Evolutionary conservation across 352 stramenopile species (phyloP), one percentile per base, ranked within the genome.

Genomic region (Phytopythium boreale): DNA sequence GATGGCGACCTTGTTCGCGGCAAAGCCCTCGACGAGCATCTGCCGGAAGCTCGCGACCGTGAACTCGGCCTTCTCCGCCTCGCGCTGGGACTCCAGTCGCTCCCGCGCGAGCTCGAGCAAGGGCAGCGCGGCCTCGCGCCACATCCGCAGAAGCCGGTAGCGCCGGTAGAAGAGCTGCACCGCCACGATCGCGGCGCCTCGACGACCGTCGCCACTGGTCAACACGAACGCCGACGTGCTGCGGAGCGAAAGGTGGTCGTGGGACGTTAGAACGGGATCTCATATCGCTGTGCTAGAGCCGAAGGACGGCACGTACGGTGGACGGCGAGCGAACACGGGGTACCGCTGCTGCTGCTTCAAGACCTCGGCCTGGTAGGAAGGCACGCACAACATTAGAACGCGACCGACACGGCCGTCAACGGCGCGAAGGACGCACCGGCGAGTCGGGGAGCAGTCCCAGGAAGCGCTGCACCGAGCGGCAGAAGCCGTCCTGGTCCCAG

Each of bases 1-100:
- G 63, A 90, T 87, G n/a, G 74, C 86, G 14, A 92, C 84, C 51
- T 90, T 93, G 64, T 79, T 77, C 0, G 81, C 82, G 6, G 80
- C 80, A 62, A 92, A 88, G 8, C 82, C 82, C 11, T 67, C 58
- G 0, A 63, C 34, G 41, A 93, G 64, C 66, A 90, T 70, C 27
- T 77, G 44, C 12, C 80, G 75, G 62, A 90, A 90, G 31, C 75
- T 84, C 1, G 43, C 61, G 15, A 86, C 70, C 65, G 79, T 83
- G 6, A 80, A 62, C 27, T 81, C 71, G 59, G 87, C 69, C 36
- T 85, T 67, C 14, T 76, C 66, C 12, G 62, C 31, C 2, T 50
- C 66, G 10, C 58, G 61, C 39, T 67, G 67, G 5, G 65, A 62
- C 14, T 70, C 68, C 6, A 81, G 62, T 53, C 66, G 65, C 8